Evolutionary conservation across 176 grass and related monocot species (phyloP), one percentile per base, ranked within the genome.

Genomic region (Zizania latifolia): DNA sequence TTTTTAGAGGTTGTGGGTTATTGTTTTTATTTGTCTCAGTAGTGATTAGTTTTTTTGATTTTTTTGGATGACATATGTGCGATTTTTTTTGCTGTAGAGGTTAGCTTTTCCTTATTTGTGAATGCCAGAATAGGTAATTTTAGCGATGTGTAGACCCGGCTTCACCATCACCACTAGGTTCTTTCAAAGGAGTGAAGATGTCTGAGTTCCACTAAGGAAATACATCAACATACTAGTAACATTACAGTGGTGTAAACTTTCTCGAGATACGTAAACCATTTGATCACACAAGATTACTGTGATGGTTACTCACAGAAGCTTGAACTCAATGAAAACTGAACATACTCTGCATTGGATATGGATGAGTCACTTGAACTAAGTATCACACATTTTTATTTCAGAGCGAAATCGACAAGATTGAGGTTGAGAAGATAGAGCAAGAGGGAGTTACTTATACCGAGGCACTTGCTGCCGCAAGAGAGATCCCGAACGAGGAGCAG

Each of bases 381-480:
- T 62, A 32, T 53, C 70, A 28, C 8, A 10, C 2, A n/a, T 81
- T 37, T 56, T 8, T 16, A 23, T 36, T 2, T 28, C 75, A 90
- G 87, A 71, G 77, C 6, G 78, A 90, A 38, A 85, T 86, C 2
- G 86, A 86, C 81, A 84, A 90, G 43, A 74, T 84, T n/a, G 88
- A 94, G 39, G 71, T 85, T 0, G 87, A 90, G 32, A 90, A 83
- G 59, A 83, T 99, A 72, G 85, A 95, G 76, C 78, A 90, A 70
- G 87, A 92, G 80, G 85, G 87, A 54, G 45, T 67, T 34, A 72
- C 65, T 23, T 99, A 99, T 74, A 45, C 79, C 12, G 86, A 88
- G 80, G 89, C 96, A 79, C 75, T 99, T 54, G 85, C 86, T 35
- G 96, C 89, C 28, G 92, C 89, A 30, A 92, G 90, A 72, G 92